Evolutionary conservation across 2,329 filamentous ascomycete species (phyloP).

Genomic region (Colletotrichum echinochloae): DNA sequence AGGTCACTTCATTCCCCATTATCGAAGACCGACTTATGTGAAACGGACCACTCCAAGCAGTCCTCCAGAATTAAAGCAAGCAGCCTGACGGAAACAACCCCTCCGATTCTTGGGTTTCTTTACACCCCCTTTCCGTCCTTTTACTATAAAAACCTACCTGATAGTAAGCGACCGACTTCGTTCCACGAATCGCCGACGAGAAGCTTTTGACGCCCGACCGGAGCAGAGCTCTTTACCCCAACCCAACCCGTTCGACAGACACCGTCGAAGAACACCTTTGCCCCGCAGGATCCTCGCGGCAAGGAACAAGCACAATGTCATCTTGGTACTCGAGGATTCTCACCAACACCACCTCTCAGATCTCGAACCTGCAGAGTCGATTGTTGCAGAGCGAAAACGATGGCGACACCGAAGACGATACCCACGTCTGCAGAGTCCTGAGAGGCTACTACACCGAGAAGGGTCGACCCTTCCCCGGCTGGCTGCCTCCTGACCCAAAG

Average conservation of each 20-base stretch:
- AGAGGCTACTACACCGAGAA: constrained; percentile 94
- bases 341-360: constrained; percentile 73
- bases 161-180: constrained; percentile 22
- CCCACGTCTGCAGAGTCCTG: constrained; percentile 92
- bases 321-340: constrained; percentile 85
- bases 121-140: background rate
- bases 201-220: constrained; percentile 2
- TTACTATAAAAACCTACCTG: background rate
- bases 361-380: constrained; percentile 75
- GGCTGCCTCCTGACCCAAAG: constrained; percentile 93
- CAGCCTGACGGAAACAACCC: constrained; percentile 27
- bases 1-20: constrained; percentile 35
- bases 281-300: constrained; percentile 40
- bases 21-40: constrained; percentile 37
- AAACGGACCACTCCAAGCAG: constrained; percentile 39
- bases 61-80: constrained; percentile 25
- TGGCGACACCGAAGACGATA: constrained; percentile 87
- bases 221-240: constrained; percentile 36
- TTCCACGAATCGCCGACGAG: constrained; percentile 3
- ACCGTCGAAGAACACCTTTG: constrained; percentile 15
- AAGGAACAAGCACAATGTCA: constrained; percentile 65
- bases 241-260: constrained; percentile 34
- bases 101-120: background rate
- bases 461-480: constrained; percentile 81
- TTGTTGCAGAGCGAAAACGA: constrained; percentile 75